Base-by-base conservation (phyloP, 495 filamentous ascomycete species). In the Penicillium odoratum region DNA sequence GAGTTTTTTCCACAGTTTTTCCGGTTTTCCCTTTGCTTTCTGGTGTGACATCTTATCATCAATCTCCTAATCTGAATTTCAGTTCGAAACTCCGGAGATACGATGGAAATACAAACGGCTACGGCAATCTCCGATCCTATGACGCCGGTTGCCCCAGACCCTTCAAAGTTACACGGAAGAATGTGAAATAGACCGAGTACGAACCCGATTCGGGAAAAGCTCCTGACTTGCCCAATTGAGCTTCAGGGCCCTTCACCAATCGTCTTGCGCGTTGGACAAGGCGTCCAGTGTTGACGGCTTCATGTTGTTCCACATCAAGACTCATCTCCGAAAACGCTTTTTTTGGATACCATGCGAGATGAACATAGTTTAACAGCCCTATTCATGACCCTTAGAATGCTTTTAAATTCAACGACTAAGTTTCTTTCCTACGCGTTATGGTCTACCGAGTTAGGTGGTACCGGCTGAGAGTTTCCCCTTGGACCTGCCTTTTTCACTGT, bases 111-210 rank as follows among this genome's bases (percentile, higher is more conserved):
- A 15, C 11, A n/a, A 40, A 40, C 38, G 13, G 13, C 13, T 5
- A 16, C 64, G 61, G 64, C 64, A 64, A 66, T 64, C 64, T 64
- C 64, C 64, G 64, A 64, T 50, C 28, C 55, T 34, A 28, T 48
- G 42, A 56, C 29, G 43, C 26, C 6, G 45, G 28, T 59, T 48
- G 33, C 34, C 51, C 57, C 51, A 54, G 28, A 31, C 36, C 47
- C 26, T 34, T 16, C 5, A 29, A 31, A 31, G 66, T 68, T 68
- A 68, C 66, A 68, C 66, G 25, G 51, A 28, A 57, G 38, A 55
- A 51, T 58, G 50, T 45, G 46, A 66, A 63, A 68, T 63, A 46
- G 60, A 61, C 66, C 62, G 60, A 63, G 58, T 58, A 52, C 48
- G 33, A 56, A 55, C 53, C 49, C 46, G 28, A 61, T 68, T 18